A percentile compares a stretch with the other conserved stretches of the same genome.
Evolutionary conservation across 352 stramenopile species (phyloP).

Genomic region (Phytophthora tubulina): DNA sequence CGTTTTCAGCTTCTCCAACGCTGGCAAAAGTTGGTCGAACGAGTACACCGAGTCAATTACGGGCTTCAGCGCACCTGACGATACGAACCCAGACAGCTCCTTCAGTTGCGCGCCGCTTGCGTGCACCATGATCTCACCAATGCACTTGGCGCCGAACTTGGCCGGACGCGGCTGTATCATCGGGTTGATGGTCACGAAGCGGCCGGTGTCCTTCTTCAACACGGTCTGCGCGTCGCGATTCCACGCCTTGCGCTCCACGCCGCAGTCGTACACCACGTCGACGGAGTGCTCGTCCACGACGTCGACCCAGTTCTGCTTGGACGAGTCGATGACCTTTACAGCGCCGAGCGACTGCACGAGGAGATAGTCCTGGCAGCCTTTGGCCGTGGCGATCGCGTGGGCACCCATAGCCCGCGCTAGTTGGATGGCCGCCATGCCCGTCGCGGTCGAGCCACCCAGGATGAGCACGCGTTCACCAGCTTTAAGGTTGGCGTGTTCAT

Average conservation of each 20-base stretch:
- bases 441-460: slow-evolving; percentile 71
- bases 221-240: slow-evolving; percentile 41
- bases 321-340: slow-evolving; percentile 73
- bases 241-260: slow-evolving; percentile 42
- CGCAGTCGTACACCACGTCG: slow-evolving; percentile 53
- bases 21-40: slow-evolving; percentile 53
- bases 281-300: slow-evolving; percentile 47
- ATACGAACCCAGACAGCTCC: slow-evolving; percentile 45
- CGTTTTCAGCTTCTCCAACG: slow-evolving; percentile 54
- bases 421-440: slow-evolving; percentile 67
- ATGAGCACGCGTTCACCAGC: slow-evolving; percentile 53
- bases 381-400: slow-evolving; percentile 66
- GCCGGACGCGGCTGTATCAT: slow-evolving; percentile 48
- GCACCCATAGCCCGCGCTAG: slow-evolving; percentile 63
- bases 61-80: slow-evolving; percentile 39
- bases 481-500: slow-evolving; percentile 42
- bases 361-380: slow-evolving; percentile 61
- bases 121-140: slow-evolving; percentile 43
- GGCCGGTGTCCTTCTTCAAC: slow-evolving; percentile 39
- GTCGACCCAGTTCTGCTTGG: slow-evolving; percentile 47
- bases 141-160: slow-evolving; percentile 48
- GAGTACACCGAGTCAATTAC: slow-evolving; percentile 49
- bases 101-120: slow-evolving; percentile 46
- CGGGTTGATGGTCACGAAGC: slow-evolving; percentile 42
- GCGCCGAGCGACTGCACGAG: slow-evolving; percentile 57